Evolutionary conservation across 257 asterid species (phyloP).

Genomic region (Sherardia arvensis): DNA sequence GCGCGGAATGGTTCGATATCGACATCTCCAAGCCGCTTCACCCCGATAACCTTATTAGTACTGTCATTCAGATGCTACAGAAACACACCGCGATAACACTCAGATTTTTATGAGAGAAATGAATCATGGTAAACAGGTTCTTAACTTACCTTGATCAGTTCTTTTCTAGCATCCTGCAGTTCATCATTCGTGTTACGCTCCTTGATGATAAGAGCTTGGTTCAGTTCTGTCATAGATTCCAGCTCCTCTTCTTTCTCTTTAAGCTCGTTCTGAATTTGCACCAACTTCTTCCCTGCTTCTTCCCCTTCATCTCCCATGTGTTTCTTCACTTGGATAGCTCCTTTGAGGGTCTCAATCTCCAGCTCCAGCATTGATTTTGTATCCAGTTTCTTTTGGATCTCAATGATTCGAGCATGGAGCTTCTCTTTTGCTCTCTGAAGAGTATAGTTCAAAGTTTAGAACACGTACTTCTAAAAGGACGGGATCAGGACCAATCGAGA

Average conservation of each 20-base stretch:
- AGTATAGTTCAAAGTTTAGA: neutral
- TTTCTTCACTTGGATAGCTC: constrained; percentile 45
- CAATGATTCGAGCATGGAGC: constrained; percentile 43
- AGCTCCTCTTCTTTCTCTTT: constrained; percentile 52
- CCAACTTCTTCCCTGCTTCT: constrained; percentile 32
- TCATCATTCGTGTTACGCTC: constrained; percentile 57
- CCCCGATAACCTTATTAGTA: constrained; percentile 2
- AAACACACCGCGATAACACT: too few relatives aligned
- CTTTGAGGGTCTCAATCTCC: constrained; percentile 40
- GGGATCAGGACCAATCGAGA: neutral
- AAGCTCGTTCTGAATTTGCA: constrained; percentile 39
- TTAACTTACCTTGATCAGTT: constrained; percentile 40
- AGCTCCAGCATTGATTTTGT: constrained; percentile 60
- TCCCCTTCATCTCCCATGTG: constrained; percentile 58
- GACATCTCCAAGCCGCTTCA: constrained; percentile 28
- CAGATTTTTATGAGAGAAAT: neutral
- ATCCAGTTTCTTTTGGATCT: constrained; percentile 57
- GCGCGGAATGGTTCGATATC: constrained; percentile 11
- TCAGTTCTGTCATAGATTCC: constrained; percentile 30
- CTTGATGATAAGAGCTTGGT: constrained; percentile 45
- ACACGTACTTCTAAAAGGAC: neutral
- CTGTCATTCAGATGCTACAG: constrained; percentile 12
- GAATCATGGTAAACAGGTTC: neutral
- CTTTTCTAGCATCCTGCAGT: constrained; percentile 67
- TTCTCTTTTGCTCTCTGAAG: constrained; percentile 56